These are phyloP conservation scores for Hanseniaspora lindneri DNA, from an alignment of 805 yeast genomes.

Conservation along the genomic window DNA sequence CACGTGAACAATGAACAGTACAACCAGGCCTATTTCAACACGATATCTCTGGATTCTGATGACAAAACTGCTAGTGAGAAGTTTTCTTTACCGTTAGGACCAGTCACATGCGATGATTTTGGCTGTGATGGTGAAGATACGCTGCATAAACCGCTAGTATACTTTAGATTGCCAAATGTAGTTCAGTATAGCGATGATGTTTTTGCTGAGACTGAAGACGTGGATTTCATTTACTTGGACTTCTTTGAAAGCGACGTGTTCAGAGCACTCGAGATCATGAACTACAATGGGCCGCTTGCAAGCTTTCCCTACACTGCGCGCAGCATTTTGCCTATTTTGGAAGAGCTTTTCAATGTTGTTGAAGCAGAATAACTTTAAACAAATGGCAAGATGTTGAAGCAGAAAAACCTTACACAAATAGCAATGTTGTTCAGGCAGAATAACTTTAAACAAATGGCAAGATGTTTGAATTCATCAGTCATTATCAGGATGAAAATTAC, in stretches of 20 bases:
- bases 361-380: too few relatives aligned
- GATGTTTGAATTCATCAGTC: too few relatives aligned
- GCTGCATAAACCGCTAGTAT: slow-evolving; percentile 45
- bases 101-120: slow-evolving; percentile 69
- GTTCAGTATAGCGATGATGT: slow-evolving; percentile 37
- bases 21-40: background rate
- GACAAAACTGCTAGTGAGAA: slow-evolving; percentile 9
- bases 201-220: slow-evolving; percentile 26
- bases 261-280: slow-evolving; percentile 27
- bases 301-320: background rate
- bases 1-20: background rate
- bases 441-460: too few relatives aligned
- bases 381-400: too few relatives aligned
- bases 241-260: slow-evolving; percentile 50
- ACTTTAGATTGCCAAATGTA: slow-evolving; percentile 66
- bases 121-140: slow-evolving; percentile 86
- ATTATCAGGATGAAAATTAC: too few relatives aligned
- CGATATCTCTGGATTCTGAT: background rate
- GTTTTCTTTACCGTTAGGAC: slow-evolving; percentile 46
- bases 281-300: background rate
- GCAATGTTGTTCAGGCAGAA: too few relatives aligned
- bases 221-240: slow-evolving; percentile 69
- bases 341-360: background rate
- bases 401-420: too few relatives aligned
- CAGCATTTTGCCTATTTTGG: background rate